Evolutionary conservation across 192 early-diverging fungal species (phyloP), one percentile per base, ranked within the genome.

Genomic region (Linnemannia exigua): DNA sequence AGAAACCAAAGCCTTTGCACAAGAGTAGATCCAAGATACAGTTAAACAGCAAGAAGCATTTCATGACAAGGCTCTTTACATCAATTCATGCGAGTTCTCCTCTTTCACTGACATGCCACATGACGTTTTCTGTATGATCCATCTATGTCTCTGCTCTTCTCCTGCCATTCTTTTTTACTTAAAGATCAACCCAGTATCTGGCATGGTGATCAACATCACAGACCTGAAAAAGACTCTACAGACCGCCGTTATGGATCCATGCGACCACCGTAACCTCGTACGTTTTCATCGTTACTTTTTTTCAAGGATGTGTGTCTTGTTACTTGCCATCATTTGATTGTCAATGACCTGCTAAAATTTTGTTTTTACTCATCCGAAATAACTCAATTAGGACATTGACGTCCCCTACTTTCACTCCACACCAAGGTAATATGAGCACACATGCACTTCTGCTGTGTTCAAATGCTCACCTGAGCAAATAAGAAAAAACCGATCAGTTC

Each of bases 191-290:
- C 91, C 90, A n/a, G 41, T 71, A 14, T 97, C 95, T 0, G 97
- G 97, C 6, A 98, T 98, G 97, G 95, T 98, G 5, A 91, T 95
- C 76, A 97, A 97, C 84, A 88, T 97, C 14, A 88, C 88, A 0
- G 94, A 96, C 48, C 84, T 98, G 79, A 98, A 98, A 89, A 87
- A 91, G 74, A 94, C 92, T 86, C 93, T 98, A 76, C 89, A 95
- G 72, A 51, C 68, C 14, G 89, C 92, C 0, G 91, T 98, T 37
- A 89, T 97, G 86, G 95, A 97, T 66, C 84, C 91, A 25, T 88
- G 97, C 75, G 97, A 98, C 90, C 97, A 98, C 87, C 92, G 91
- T 63, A 96, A 98, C 82, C 74, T 98, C 87, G 94, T 94, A 91
- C 79, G 61, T 33, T 16, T 1, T 51, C 12, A 54, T 11, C 6